Base-by-base conservation (phyloP, 2,329 filamentous ascomycete species). In the Stagonosporopsis cucurbitacearum region DNA sequence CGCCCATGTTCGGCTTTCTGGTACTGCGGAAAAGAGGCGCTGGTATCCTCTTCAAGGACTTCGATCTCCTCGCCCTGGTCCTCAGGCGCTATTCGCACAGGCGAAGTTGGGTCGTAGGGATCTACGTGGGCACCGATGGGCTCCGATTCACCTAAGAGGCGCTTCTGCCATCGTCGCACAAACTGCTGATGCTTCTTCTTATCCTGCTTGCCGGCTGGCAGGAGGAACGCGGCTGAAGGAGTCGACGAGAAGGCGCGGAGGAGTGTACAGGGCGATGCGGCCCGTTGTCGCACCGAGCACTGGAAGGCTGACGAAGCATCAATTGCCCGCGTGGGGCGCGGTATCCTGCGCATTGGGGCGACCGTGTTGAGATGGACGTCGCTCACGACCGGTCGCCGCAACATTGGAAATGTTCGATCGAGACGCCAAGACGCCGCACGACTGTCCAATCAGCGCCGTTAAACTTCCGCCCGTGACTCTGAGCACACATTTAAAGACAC, bases 311-410 rank as follows among this genome's bases (percentile, higher is more conserved):
- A 37, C 20, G 66, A 63, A 40, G 58, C 54, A 44, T 71, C 70
- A 60, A 72, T 69, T 66, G 72, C 67, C 69, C 70, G 68, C 55
- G 66, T 64, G 22, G 70, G 62, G 62, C 68, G 67, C 57, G 72
- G 61, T 75, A 75, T 74, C 67, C 71, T 71, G 57, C 72, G 73
- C 73, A 75, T 75, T 64, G 69, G 49, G 57, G 56, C 66, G 60
- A 58, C 50, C 58, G 58, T 68, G 62, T 60, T 59, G 56, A 54
- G 64, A 61, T 62, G 63, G 45, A 46, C 41, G 57, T 43, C 28
- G 52, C 44, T 47, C 45, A 40, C 42, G 50, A 58, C 58, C 15
- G 15, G 8, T 58, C 35, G 52, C 19, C 13, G 46, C 54, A 56
- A 45, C 35, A 36, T 45, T 45, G 40, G 49, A 51, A 64, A 62